Conservation (phyloP, 768 basidiomycete species). For the Suillus decipiens region DNA sequence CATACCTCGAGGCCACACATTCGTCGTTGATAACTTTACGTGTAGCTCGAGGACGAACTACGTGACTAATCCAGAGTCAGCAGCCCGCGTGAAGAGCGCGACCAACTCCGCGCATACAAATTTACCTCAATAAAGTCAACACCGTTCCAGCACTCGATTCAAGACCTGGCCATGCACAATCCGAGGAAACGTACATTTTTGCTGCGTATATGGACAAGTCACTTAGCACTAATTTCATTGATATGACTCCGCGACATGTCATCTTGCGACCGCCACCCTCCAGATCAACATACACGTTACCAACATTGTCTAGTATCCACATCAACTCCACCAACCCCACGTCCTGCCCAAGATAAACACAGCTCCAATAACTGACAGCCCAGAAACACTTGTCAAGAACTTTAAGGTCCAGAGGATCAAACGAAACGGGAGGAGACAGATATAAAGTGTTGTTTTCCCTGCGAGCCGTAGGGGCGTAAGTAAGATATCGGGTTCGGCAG, state of each 20-base stretch:
- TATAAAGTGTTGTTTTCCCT: not conserved
- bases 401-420: conserved; percentile 8
- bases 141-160: not conserved
- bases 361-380: not conserved
- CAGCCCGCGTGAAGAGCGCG: not conserved
- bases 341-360: conserved; percentile 7
- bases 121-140: not conserved
- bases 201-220: not conserved
- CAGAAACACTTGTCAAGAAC: not conserved
- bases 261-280: no score
- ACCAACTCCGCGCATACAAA: not conserved
- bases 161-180: not conserved
- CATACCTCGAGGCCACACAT: not conserved
- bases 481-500: conserved; percentile 3
- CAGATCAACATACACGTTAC: not conserved
- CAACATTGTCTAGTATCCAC: not conserved
- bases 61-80: not conserved
- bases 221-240: no score
- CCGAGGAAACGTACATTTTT: not conserved
- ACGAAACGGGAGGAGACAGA: not conserved
- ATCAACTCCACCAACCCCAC: conserved; percentile 6
- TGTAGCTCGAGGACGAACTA: not conserved
- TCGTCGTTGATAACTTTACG: not conserved
- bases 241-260: not conserved
- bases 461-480: conserved; percentile 2